Evolutionary conservation across 768 basidiomycete genomes (phyloP), one percentile per base, ranked within the genome.

Genomic region (Lyophyllum decastes): DNA sequence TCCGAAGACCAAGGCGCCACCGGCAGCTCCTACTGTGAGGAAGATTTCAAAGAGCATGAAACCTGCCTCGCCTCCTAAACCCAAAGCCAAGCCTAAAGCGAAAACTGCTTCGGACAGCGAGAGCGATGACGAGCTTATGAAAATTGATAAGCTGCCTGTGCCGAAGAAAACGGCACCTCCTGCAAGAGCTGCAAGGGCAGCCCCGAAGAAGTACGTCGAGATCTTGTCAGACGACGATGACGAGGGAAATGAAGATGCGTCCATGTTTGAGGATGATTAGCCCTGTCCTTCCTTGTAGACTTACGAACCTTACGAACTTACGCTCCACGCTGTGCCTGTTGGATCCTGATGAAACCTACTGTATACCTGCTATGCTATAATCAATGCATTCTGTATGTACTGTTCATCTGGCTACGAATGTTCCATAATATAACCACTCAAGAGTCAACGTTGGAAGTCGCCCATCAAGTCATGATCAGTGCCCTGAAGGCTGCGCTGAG

Each of bases 201-300:
- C 76, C 43, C 66, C 77, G 52, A 86, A 85, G 78, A 84, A 85
- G 61, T 90, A 86, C 70, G 75, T 89, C 11, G 87, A 88, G 62
- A 75, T 88, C 43, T 68, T 68, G 60, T 82, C 81, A 1, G 81
- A 80, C 50, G 77, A 80, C 45, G 81, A 79, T 4, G 78, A 78
- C 14, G 80, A 76, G 5, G 76, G 68, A 26, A 78, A 72, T 2
- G 73, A 63, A n/a, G 76, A 78, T 43, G 77, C 71, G 41, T 79
- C 79, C 25, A 72, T 82, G 76, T 83, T 83, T 64, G 78, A 80
- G 25, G 74, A 75, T 58, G 67, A 59, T 44, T 57, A 44, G 46
- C 49, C 16, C 27, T 2, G 24, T 34, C 16, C 11, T 19, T 35
- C 46, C 22, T 11, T n/a, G n/a, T n/a, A n/a, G n/a, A n/a, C n/a